Evolutionary conservation across 768 basidiomycete genomes (phyloP), one percentile per base, ranked within the genome.

Genomic region (Pleurotus eryngii): DNA sequence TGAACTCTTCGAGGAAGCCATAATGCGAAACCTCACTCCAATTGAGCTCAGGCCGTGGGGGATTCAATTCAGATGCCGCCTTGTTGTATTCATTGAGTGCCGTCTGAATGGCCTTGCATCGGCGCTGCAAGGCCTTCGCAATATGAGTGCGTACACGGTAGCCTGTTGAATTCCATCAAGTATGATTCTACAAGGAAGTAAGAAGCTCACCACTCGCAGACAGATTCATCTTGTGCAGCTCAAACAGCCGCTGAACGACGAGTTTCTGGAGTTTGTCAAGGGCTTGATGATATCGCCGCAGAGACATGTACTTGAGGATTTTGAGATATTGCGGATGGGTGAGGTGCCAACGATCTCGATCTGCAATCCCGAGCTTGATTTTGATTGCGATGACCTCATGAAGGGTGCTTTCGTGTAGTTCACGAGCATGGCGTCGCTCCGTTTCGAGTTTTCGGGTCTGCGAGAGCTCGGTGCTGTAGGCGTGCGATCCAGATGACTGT

Each of bases 151-250:
- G 65, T 59, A 69, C 60, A 6, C 62, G 62, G 56, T 71, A 73
- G 5, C 61, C 69, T 73, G 26, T 27, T 27, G 26, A 27, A 27
- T 27, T 27, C 26, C 3, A 6, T 49, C 30, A 17, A 49, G 5
- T 43, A 11, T 15, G 50, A 24, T 20, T 14, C n/a, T 26, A 17
- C 37, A 50, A 17, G 18, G 20, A 57, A 56, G 42, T 27, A 50
- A 40, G 12, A n/a, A 15, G 63, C 65, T 22, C 57, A 74, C 74
- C 75, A 17, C 68, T 75, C 3, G 63, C 57, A 12, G 69, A 62
- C 11, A 75, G 60, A 60, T 76, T 75, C 20, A 74, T 55, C 58
- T 72, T 72, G 20, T 71, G 70, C 3, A 77, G 64, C 59, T 77
- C 72, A 59, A 77, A 74, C 1, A 77, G 58, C 1, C 65, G 62